Evolutionary conservation across 2,329 filamentous ascomycete genomes (phyloP), one percentile per base, ranked within the genome.

Genomic region (Berkeleyomyces basicola): DNA sequence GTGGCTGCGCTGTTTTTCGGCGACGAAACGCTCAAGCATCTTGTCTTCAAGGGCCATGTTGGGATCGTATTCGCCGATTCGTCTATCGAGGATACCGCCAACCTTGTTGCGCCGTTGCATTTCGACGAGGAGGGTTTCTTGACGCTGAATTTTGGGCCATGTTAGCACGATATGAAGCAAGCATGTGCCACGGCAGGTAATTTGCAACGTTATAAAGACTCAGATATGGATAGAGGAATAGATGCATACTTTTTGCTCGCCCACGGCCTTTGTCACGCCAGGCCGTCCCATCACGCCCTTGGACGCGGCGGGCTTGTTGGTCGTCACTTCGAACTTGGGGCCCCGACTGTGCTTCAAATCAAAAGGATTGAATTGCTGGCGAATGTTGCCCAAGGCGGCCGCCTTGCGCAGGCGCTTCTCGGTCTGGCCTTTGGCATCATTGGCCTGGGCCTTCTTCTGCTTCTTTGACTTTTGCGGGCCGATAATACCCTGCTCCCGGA

Each of bases 351-450:
- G 83, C 74, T 95, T 95, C 72, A 96, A 82, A 71, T 99, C 93
- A 74, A 99, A 99, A 0, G 93, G 93, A 72, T 99, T 99, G 81
- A 97, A 97, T 68, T 91, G 87, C 70, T 97, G 91, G 70, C 93
- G 87, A 71, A 99, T 96, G 63, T 82, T 83, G 68, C 88, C 84
- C 66, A 99, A 79, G 14, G 90, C 88, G 63, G 84, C 85, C 70
- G 86, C 82, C 70, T 87, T 83, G 71, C 90, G 83, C 36, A 89
- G 80, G 65, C 88, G 85, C 73, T 90, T 88, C 69, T 92, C 85
- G 68, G 75, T 76, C 66, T 81, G 82, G 66, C 79, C 80, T 63
- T 82, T 83, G 60, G 80, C 82, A 73, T 83, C 83, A 72, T 85
- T 84, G 61, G 79, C 82, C 70, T 82, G 80, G 70, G 87, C 84